phyloP scores from a whole-genome alignment of 1,284 basidiomycete genomes.

The Sanghuangporus baumii region DNA sequence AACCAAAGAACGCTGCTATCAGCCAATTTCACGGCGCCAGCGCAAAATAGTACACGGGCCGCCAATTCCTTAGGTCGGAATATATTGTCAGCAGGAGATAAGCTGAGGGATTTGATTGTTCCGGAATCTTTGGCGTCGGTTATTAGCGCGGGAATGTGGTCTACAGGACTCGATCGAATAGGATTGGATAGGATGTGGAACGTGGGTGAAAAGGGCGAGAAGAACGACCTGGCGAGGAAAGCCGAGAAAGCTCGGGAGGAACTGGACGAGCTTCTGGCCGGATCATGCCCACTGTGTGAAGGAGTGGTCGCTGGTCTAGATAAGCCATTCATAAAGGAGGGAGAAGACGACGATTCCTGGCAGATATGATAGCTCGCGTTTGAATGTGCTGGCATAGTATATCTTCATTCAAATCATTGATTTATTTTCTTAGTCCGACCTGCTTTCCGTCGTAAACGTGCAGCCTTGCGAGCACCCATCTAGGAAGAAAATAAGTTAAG shows the following conservation, averaged over 20 bases:
- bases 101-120: conserved; percentile 83
- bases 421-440: conserved; percentile 76
- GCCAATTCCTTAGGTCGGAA: conserved; percentile 71
- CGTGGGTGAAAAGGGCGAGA: conserved; percentile 32
- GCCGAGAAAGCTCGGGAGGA: conserved; percentile 69
- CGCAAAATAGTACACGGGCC: conserved; percentile 50
- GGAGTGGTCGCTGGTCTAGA: conserved; percentile 81
- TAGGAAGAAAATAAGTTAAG: conserved; percentile 27
- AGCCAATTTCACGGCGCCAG: conserved; percentile 56
- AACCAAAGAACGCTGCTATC: conserved; percentile 64
- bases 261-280: conserved; percentile 82
- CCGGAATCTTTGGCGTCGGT: conserved; percentile 83
- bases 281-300: conserved; percentile 88
- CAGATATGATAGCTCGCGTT: conserved; percentile 44
- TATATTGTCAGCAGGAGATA: conserved; percentile 83
- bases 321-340: conserved; percentile 76
- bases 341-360: conserved; percentile 82
- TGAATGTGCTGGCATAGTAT: neutral
- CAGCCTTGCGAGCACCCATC: conserved; percentile 77
- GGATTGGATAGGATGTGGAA: conserved; percentile 38
- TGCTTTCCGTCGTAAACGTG: conserved; percentile 60
- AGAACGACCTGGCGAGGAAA: conserved; percentile 50
- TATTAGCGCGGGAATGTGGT: conserved; percentile 56
- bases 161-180: conserved; percentile 47
- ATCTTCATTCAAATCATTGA: conserved; percentile 35